Evolutionary conservation across 2,329 filamentous ascomycete genomes (phyloP).

Genomic region (Colletotrichum camelliae): DNA sequence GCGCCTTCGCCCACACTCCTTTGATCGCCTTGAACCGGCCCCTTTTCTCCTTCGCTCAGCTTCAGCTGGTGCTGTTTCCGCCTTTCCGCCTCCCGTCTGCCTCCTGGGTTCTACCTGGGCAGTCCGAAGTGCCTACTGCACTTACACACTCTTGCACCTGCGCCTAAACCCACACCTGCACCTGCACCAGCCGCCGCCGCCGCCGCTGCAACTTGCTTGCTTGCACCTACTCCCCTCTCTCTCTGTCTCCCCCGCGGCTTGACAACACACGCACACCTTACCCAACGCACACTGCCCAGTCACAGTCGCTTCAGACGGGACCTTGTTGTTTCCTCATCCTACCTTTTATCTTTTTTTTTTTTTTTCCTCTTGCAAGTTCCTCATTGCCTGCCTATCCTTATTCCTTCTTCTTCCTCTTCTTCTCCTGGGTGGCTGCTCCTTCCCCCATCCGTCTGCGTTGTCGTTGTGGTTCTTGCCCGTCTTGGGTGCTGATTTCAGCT

Average conservation of each 20-base stretch:
- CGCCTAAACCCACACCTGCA: neutral
- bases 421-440: neutral
- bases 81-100: neutral
- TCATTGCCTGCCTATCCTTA: neutral
- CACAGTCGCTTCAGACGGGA: neutral
- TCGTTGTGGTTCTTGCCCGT: neutral
- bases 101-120: neutral
- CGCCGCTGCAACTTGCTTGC: neutral
- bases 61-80: constrained; percentile 4
- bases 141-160: neutral
- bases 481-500: constrained; percentile 12
- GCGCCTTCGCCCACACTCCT: constrained; percentile 15
- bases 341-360: neutral
- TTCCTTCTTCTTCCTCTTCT: neutral
- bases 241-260: neutral
- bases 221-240: neutral
- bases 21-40: constrained; percentile 17
- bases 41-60: neutral
- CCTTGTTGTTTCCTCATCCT: neutral
- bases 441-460: neutral
- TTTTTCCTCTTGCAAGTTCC: neutral
- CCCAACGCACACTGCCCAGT: neutral
- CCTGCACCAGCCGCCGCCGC: neutral
- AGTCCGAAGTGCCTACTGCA: neutral
- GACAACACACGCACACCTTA: neutral